Conservation (phyloP, 352 stramenopile species). For the Globisporangium heterothallicum region DNA sequence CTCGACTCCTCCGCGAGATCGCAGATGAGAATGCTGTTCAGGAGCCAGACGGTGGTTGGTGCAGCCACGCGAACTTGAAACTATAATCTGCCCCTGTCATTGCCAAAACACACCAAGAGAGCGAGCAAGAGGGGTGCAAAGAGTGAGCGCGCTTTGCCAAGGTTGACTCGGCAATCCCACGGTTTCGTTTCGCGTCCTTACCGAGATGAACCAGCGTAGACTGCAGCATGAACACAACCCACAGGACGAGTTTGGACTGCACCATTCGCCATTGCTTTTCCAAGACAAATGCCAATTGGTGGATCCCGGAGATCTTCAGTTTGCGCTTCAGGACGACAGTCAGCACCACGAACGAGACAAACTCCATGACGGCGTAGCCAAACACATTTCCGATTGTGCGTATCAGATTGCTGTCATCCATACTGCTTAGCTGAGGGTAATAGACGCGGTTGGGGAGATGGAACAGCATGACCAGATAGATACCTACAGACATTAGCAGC, state of each 20-base stretch:
- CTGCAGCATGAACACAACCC: conserved; percentile 35
- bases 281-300: conserved; percentile 34
- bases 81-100: conserved; percentile 15
- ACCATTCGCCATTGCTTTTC: conserved; percentile 29
- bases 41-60: neutral
- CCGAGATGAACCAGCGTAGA: conserved; percentile 27
- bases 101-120: neutral
- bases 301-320: conserved; percentile 19
- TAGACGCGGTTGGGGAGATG: conserved; percentile 25
- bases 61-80: conserved; percentile 17
- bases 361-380: conserved; percentile 17
- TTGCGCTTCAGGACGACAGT: conserved; percentile 16
- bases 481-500: conserved; percentile 11
- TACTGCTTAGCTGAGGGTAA: conserved; percentile 25
- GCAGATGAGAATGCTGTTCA: too few species aligned
- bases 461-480: conserved; percentile 26
- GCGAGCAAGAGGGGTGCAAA: neutral
- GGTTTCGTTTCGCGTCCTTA: conserved; percentile 5
- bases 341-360: conserved; percentile 13
- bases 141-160: neutral
- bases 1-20: too few species aligned
- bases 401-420: conserved; percentile 8
- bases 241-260: conserved; percentile 38
- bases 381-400: conserved; percentile 26
- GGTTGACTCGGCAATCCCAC: neutral